Conservation (phyloP, 2,329 filamentous ascomycete species). For the Coleophoma eucalyptorum region DNA sequence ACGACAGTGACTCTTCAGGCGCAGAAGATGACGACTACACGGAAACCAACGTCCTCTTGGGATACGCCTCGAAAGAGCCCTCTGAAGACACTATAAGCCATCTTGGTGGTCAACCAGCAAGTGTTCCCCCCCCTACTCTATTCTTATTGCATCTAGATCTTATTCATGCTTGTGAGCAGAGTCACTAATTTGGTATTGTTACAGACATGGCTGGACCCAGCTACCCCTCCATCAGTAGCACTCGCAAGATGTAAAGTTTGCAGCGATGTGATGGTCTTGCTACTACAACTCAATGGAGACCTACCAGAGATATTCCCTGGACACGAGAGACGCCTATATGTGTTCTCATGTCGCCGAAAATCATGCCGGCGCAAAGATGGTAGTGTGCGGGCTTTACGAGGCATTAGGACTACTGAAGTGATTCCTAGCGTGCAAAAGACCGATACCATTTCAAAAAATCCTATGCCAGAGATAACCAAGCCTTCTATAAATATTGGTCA, state of each 20-base stretch:
- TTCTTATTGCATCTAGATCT: neutral
- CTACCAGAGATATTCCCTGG: constrained; percentile 81
- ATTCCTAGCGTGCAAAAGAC: constrained; percentile 22
- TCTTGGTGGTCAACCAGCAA: constrained; percentile 81
- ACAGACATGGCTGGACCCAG: constrained; percentile 80
- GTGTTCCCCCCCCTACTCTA: constrained; percentile 22
- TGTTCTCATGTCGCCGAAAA: constrained; percentile 77
- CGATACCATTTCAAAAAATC: constrained; percentile 21
- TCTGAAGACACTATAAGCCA: constrained; percentile 81
- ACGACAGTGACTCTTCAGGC: constrained; percentile 81
- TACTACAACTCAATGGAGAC: constrained; percentile 89
- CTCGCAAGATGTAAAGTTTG: constrained; percentile 86
- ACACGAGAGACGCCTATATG: constrained; percentile 83
- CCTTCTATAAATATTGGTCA: constrained; percentile 50
- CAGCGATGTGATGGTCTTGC: constrained; percentile 75
- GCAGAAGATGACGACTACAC: constrained; percentile 66
- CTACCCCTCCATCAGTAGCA: constrained; percentile 66
- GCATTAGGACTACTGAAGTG: constrained; percentile 45
- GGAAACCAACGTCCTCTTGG: constrained; percentile 84
- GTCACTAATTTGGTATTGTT: neutral
- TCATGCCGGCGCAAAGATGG: constrained; percentile 79
- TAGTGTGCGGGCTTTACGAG: constrained; percentile 72
- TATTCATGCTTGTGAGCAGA: no score
- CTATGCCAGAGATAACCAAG: constrained; percentile 17
- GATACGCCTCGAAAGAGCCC: constrained; percentile 75